These are phyloP conservation scores for Peronospora belbahrii DNA, from an alignment of 352 stramenopile species.

Conservation along the genomic window DNA sequence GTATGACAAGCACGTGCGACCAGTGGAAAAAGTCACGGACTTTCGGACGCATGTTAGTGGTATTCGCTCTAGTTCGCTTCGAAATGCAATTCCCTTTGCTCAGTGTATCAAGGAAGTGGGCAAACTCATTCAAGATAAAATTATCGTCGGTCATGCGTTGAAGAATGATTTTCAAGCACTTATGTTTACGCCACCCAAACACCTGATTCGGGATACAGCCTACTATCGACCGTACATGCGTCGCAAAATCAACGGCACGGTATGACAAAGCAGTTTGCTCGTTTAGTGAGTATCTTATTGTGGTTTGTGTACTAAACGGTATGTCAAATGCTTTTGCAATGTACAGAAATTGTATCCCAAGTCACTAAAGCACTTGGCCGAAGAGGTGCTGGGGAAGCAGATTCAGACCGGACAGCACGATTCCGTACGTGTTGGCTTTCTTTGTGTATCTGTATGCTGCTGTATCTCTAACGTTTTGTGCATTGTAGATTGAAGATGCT, in stretches of 20 bases:
- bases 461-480: background rate
- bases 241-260: slow-evolving; percentile 75
- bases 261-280: slow-evolving; percentile 19
- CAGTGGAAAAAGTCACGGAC: slow-evolving; percentile 81
- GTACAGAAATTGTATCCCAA: slow-evolving; percentile 80
- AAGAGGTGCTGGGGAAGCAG: slow-evolving; percentile 53
- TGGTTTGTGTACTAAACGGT: background rate
- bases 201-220: slow-evolving; percentile 73
- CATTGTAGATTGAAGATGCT: slow-evolving; percentile 65
- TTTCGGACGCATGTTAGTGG: slow-evolving; percentile 83
- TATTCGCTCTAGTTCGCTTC: slow-evolving; percentile 59
- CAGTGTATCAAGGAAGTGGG: slow-evolving; percentile 80
- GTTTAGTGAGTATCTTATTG: background rate
- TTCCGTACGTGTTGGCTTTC: slow-evolving; percentile 39
- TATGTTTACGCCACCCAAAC: slow-evolving; percentile 78
- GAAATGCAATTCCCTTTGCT: slow-evolving; percentile 68
- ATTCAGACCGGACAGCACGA: slow-evolving; percentile 84
- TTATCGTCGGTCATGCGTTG: slow-evolving; percentile 73
- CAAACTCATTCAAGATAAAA: slow-evolving; percentile 74
- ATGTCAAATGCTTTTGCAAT: background rate
- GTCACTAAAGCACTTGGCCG: slow-evolving; percentile 65
- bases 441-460: background rate
- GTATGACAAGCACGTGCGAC: slow-evolving; percentile 79
- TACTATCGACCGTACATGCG: slow-evolving; percentile 84
- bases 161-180: slow-evolving; percentile 85